A percentile compares a stretch with the other conserved stretches of the same genome.
phyloP scores from a whole-genome alignment of 805 yeast genomes.

The Wickerhamiella dianesei region DNA sequence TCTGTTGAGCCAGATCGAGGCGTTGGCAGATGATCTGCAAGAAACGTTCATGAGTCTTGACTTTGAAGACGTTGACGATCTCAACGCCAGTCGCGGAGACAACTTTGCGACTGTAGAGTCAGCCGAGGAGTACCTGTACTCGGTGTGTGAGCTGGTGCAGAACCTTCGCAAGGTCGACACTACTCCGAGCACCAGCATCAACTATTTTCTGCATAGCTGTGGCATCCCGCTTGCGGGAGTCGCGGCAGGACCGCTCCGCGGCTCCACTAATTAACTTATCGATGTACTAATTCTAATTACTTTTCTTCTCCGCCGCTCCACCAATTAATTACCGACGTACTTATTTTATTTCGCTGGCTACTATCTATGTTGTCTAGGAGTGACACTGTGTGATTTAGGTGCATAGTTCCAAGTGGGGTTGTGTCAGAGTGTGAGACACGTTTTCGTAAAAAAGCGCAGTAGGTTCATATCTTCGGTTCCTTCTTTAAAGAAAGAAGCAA shows the following conservation, averaged over 20 bases:
- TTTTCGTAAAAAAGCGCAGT: too few relatives aligned
- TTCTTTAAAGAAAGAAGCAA: too few relatives aligned
- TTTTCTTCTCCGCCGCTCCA: too few relatives aligned
- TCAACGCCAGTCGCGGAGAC: not conserved
- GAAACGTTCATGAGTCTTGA: not conserved
- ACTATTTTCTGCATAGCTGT: not conserved
- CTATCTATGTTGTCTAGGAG: too few relatives aligned
- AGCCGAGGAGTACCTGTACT: not conserved
- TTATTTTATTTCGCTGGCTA: too few relatives aligned
- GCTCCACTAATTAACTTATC: not conserved
- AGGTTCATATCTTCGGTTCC: too few relatives aligned
- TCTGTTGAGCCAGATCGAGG: not conserved
- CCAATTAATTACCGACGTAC: too few relatives aligned
- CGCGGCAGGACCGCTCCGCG: not conserved
- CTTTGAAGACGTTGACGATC: slow-evolving; percentile 1
- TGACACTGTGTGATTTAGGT: too few relatives aligned
- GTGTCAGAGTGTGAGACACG: too few relatives aligned
- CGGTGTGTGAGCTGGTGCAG: not conserved
- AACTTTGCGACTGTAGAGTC: not conserved
- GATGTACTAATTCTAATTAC: not conserved
- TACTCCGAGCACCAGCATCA: not conserved
- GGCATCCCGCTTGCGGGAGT: not conserved
- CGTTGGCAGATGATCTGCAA: not conserved
- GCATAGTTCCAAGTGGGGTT: too few relatives aligned
- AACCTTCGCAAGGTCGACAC: not conserved